These are phyloP conservation scores for Tricholoma sp. DNA, from an alignment of 768 basidiomycete genomes.

Conservation along the genomic window DNA sequence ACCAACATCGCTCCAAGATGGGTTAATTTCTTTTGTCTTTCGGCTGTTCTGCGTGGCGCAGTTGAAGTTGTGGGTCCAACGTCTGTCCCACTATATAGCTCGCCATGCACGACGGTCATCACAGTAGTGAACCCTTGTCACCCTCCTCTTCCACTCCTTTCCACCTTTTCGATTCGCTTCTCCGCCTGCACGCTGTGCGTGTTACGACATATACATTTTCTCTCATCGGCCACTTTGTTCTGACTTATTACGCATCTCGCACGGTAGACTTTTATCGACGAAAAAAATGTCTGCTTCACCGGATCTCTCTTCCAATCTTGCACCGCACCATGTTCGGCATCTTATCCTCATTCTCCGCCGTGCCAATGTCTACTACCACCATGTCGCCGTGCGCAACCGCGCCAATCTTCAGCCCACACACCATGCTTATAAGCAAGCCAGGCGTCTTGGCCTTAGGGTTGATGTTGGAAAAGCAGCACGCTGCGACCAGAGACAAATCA, in stretches of 20 bases:
- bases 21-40: conserved; percentile 17
- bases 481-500: conserved; percentile 35
- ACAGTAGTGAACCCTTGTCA: conserved; percentile 15
- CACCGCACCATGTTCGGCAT: conserved; percentile 25
- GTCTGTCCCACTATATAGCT: conserved; percentile 15
- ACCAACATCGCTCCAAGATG: background rate
- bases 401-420: conserved; percentile 28
- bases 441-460: conserved; percentile 37
- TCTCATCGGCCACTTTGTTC: conserved; percentile 4
- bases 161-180: conserved; percentile 11
- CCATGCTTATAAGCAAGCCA: conserved; percentile 47
- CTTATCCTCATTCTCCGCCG: conserved; percentile 35
- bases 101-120: conserved; percentile 1
- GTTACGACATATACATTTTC: conserved; percentile 17
- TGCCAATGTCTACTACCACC: conserved; percentile 37
- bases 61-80: conserved; percentile 28
- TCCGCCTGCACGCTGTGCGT: conserved; percentile 30
- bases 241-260: background rate
- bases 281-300: conserved; percentile 14
- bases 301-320: conserved; percentile 12
- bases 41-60: conserved; percentile 10
- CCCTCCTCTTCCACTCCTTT: conserved; percentile 13
- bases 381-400: conserved; percentile 35
- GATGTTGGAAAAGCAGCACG: conserved; percentile 35
- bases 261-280: background rate